Percentiles rank a stretch among this genome's conserved stretches.
Evolutionary conservation across 176 grass and related monocot species (phyloP).

Genomic region (Oryza officinalis): DNA sequence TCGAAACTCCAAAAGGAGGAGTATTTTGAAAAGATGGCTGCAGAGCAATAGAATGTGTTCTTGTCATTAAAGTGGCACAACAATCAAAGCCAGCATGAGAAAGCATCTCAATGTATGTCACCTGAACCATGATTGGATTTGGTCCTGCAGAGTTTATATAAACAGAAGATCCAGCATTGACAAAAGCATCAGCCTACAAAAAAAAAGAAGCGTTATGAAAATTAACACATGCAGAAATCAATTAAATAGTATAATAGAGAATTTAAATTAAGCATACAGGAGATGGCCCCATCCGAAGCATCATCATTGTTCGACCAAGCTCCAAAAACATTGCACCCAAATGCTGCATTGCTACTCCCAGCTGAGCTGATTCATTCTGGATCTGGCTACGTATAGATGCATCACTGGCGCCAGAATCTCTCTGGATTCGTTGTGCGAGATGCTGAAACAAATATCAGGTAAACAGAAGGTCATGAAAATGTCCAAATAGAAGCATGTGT

Average conservation of each 20-base stretch:
- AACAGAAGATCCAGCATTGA: constrained; percentile 84
- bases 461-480: constrained; percentile 19
- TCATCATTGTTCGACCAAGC: constrained; percentile 95
- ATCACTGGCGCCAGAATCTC: constrained; percentile 56
- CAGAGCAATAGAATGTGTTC: constrained; percentile 23
- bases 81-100: constrained; percentile 21
- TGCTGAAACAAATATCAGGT: constrained; percentile 49
- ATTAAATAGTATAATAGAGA: neutral
- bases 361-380: constrained; percentile 72
- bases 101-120: constrained; percentile 31
- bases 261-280: constrained; percentile 63
- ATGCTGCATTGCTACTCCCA: constrained; percentile 85
- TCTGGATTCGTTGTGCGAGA: constrained; percentile 55
- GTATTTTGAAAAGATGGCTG: constrained; percentile 83
- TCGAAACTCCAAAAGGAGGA: constrained; percentile 51
- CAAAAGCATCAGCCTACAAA: constrained; percentile 77
- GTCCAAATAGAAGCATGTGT: neutral
- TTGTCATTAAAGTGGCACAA: constrained; percentile 5
- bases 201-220: constrained; percentile 25
- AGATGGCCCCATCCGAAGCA: constrained; percentile 67
- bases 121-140: constrained; percentile 99
- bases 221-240: neutral
- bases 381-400: constrained; percentile 61
- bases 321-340: constrained; percentile 91
- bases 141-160: constrained; percentile 85